Evolutionary conservation across 2,329 filamentous ascomycete genomes (phyloP).

Genomic region (Diaporthe citriasiana): DNA sequence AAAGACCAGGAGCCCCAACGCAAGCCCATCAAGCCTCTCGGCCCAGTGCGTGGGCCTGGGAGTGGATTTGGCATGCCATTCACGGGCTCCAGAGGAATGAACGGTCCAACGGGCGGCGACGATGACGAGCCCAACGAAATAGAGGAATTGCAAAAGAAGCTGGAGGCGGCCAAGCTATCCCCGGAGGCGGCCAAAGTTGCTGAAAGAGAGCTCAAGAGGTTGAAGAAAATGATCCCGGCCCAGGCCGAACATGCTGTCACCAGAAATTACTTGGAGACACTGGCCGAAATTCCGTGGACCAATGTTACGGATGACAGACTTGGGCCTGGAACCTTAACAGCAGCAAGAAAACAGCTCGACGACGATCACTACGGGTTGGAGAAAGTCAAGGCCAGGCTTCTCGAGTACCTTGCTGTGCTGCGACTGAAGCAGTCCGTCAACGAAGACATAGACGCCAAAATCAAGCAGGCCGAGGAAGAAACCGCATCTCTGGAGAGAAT

Average conservation of each 20-base stretch:
- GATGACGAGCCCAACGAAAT: conserved; percentile 91
- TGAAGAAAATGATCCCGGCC: conserved; percentile 95
- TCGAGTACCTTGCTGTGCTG: conserved; percentile 97
- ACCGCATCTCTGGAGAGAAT: conserved; percentile 60
- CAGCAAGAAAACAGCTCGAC: conserved; percentile 90
- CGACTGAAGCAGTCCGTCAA: conserved; percentile 95
- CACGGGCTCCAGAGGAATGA: conserved; percentile 48
- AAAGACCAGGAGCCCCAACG: conserved; percentile 64
- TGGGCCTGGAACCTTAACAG: conserved; percentile 81
- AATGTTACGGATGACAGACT: conserved; percentile 87
- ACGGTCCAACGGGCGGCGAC: conserved; percentile 65
- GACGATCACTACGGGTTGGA: conserved; percentile 97
- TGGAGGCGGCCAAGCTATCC: conserved; percentile 85
- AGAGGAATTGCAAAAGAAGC: conserved; percentile 89
- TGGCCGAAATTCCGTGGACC: conserved; percentile 95
- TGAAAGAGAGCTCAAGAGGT: conserved; percentile 85
- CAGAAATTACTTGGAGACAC: conserved; percentile 91
- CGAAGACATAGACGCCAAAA: conserved; percentile 83
- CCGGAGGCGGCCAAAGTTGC: conserved; percentile 92
- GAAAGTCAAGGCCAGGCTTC: conserved; percentile 94
- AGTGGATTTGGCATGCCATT: conserved; percentile 47
- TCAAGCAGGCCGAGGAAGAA: conserved; percentile 75
- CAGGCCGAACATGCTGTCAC: conserved; percentile 97
- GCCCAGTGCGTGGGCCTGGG: conserved; percentile 44
- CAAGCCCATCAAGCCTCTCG: conserved; percentile 49